These are phyloP conservation scores for Digitaria exilis DNA, from an alignment of 202 grass and related monocot genomes.

Conservation along the genomic window DNA sequence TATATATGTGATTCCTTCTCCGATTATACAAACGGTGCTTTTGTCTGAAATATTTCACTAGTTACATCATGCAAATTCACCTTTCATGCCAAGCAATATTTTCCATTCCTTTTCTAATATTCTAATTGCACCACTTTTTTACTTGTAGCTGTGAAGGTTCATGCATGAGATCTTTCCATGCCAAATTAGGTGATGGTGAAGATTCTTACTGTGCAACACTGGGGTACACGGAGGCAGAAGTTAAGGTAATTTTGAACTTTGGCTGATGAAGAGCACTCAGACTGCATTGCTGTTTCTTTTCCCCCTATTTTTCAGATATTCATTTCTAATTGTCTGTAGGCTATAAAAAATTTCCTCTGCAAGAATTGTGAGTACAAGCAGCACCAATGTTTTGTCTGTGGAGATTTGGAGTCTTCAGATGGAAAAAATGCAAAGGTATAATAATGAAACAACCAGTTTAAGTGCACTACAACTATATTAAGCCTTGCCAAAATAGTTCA, in stretches of 20 bases:
- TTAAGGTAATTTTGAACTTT: constrained; percentile 54
- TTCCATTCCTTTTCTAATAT: neutral
- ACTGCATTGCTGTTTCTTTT: constrained; percentile 8
- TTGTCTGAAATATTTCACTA: no score
- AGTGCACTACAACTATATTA: neutral
- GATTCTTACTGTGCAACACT: constrained; percentile 68
- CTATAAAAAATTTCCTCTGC: constrained; percentile 67
- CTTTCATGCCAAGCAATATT: neutral
- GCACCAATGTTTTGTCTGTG: constrained; percentile 74
- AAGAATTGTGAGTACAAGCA: constrained; percentile 67
- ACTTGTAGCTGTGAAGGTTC: constrained; percentile 70
- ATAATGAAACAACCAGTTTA: neutral
- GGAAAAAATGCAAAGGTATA: constrained; percentile 63
- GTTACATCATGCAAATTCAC: neutral
- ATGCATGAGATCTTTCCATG: constrained; percentile 88
- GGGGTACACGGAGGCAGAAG: constrained; percentile 52
- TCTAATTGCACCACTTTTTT: neutral
- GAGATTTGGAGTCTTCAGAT: constrained; percentile 59
- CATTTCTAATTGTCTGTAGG: constrained; percentile 41
- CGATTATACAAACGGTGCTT: neutral
- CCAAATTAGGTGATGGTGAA: constrained; percentile 55
- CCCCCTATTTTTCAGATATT: neutral
- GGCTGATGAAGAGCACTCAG: constrained; percentile 13
- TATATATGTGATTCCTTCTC: neutral
- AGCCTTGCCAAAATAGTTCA: neutral